A percentile compares a stretch with the other conserved stretches of the same genome.
Conservation (phyloP, 441 rosid species). For the Gossypium gossypioides region DNA sequence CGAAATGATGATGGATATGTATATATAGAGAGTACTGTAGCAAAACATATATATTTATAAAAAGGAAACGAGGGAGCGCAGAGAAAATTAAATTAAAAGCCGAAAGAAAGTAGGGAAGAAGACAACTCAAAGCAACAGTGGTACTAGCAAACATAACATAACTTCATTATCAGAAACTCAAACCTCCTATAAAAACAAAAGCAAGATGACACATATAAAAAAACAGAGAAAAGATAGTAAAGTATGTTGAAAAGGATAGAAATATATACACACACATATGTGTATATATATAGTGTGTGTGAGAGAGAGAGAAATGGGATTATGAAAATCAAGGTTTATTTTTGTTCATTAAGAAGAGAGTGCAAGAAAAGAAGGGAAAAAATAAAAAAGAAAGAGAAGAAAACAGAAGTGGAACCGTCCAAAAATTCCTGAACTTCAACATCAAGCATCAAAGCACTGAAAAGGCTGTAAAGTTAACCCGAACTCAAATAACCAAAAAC, state of each 20-base stretch:
- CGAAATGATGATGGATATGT: constrained; percentile 13
- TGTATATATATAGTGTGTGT: too few species aligned
- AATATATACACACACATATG: not conserved
- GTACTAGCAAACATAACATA: constrained; percentile 21
- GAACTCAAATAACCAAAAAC: too few species aligned
- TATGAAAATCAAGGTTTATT: not conserved
- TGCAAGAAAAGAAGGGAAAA: constrained; percentile 3
- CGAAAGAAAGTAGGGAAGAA: constrained; percentile 21
- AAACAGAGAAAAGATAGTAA: constrained; percentile 20
- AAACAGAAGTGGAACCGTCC: constrained; percentile 23
- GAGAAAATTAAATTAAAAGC: not conserved
- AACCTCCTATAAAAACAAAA: constrained; percentile 17
- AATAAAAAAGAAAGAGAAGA: constrained; percentile 21
- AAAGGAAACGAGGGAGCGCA: not conserved
- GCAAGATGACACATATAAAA: constrained; percentile 25
- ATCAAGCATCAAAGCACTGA: constrained; percentile 31
- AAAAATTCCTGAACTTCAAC: constrained; percentile 38
- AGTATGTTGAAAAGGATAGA: not conserved
- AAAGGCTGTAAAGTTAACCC: constrained; percentile 24
- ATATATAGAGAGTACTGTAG: constrained; percentile 26
- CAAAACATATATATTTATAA: constrained; percentile 24
- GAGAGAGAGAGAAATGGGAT: constrained; percentile 19
- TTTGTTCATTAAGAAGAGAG: not conserved
- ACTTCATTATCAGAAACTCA: constrained; percentile 25
- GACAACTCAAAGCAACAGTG: constrained; percentile 28